Base-by-base conservation (phyloP, 1,284 basidiomycete genomes). In the Cryptococcus amylolentus region DNA sequence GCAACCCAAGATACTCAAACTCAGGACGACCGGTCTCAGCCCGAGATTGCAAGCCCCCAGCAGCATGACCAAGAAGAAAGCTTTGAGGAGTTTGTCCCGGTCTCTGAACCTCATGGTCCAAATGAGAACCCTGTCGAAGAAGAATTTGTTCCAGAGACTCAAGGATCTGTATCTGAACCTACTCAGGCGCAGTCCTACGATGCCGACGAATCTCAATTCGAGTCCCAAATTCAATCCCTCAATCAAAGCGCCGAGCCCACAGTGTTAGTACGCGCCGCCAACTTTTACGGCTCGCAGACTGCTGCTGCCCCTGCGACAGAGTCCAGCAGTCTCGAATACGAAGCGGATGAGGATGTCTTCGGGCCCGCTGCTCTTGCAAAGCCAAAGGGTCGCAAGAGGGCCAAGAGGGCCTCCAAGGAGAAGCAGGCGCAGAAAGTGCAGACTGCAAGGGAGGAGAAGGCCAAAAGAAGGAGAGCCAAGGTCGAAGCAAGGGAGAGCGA, bases 181-280 rank as follows among this genome's bases (percentile, higher is more conserved):
- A 18, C 50, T 18, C n/a, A 50, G 14, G 40, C 28, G 8, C 41
- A 42, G 16, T 46, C 44, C 10, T 72, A 72, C 53, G 70, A 72
- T 50, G 70, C 68, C n/a, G 70, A 72, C 42, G 54, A 68, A 31
- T 72, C 70, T 2, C 62, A 64, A 35, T 55, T 52, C 39, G 40
- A 56, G 23, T 55, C 54, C 14, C 53, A 47, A 26, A 44, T 45
- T 18, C 50, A 38, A n/a, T 40, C 23, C n/a, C 28, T 48, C 44
- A 44, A 48, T 5, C 37, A 18, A 26, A 40, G 18, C 26, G 39
- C 12, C 48, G 38, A 42, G 26, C 56, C 27, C 18, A 35, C 10
- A 8, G 31, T 10, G 31, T 5, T 5, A 35, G 31, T 35, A 35
- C 31, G 31, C 5, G 44, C 26, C 9, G 6, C 31, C 37, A 16